Percentiles rank a stretch among this genome's conserved stretches.
These are phyloP conservation scores for Podospora didyma DNA, from an alignment of 495 filamentous ascomycete species.

Conservation along the genomic window DNA sequence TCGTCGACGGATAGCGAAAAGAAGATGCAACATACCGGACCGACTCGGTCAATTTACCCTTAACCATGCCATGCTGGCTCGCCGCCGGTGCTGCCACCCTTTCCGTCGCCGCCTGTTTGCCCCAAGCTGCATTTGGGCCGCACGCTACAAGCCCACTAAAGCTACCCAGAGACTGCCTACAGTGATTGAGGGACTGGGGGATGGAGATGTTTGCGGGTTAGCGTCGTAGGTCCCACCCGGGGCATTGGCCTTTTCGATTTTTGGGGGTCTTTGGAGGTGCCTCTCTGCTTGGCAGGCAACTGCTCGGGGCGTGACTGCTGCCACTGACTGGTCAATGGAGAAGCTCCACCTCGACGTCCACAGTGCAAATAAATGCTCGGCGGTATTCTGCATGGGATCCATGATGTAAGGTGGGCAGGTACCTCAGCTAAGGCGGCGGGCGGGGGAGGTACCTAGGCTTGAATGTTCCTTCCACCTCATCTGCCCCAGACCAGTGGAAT, in stretches of 20 bases:
- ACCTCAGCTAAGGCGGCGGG: no score
- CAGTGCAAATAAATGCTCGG: conserved; percentile 19
- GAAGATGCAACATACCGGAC: conserved; percentile 27
- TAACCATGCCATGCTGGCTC: neutral
- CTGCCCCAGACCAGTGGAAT: no score
- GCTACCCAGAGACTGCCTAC: no score
- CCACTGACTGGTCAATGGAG: neutral
- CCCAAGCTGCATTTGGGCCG: neutral
- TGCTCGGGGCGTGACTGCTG: no score
- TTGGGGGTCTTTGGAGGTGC: neutral
- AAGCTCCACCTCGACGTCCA: neutral
- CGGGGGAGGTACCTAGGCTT: no score
- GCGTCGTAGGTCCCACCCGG: conserved; percentile 4
- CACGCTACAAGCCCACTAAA: neutral
- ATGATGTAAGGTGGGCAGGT: no score
- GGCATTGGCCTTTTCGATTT: conserved; percentile 11
- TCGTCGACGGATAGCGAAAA: neutral
- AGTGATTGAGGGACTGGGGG: neutral
- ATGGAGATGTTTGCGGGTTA: neutral
- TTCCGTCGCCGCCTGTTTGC: neutral
- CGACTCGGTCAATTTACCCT: conserved; percentile 30
- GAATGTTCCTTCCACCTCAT: no score
- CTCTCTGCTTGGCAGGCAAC: no score
- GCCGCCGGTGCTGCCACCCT: conserved; percentile 3
- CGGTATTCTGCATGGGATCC: conserved; percentile 28